Evolutionary conservation across 2,329 filamentous ascomycete species (phyloP), one percentile per base, ranked within the genome.

Genomic region (Botryotinia narcissicola): DNA sequence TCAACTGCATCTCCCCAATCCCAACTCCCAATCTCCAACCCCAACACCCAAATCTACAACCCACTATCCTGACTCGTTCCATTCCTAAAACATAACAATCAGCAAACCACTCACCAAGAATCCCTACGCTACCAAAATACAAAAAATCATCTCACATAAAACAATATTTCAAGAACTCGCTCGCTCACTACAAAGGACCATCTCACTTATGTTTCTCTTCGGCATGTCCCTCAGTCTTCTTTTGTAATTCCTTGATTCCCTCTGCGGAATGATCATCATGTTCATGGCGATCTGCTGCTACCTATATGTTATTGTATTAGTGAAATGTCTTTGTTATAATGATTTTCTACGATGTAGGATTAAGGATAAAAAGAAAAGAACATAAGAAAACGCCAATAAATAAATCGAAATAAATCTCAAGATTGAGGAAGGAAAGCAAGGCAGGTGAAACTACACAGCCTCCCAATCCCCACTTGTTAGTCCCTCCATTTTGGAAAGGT

Each of bases 201-300:
- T 76, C 79, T 73, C 78, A 81, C 79, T 80, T 78, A 35, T 79
- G 73, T 71, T 79, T 80, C 74, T 80, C 75, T 60, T 79, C 71
- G 16, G 75, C 73, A 66, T 77, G 74, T 18, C 76, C 70, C 4
- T 44, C 62, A 0, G 89, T 91, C 81, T 86, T 84, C 80, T 91
- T 73, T 81, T 82, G 74, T 88, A 88, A 81, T 92, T 92, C 59
- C 90, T 92, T 84, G 83, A 82, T 83, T 82, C 74, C 79, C 42
- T 62, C 66, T 14, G 48, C 48, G 18, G 70, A 72, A 25, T 72
- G 70, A 48, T 72, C 74, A 25, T 68, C 68, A 29, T 75, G 61
- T 12, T 62, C 62, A 48, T 76, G 64, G 32, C 77, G 76, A 60
- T 79, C 80, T 35, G 78, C 78, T 51, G 72, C 70, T 59, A 79